phyloP scores from a whole-genome alignment of 306 rosid species.

The Dalbergia oliveri region DNA sequence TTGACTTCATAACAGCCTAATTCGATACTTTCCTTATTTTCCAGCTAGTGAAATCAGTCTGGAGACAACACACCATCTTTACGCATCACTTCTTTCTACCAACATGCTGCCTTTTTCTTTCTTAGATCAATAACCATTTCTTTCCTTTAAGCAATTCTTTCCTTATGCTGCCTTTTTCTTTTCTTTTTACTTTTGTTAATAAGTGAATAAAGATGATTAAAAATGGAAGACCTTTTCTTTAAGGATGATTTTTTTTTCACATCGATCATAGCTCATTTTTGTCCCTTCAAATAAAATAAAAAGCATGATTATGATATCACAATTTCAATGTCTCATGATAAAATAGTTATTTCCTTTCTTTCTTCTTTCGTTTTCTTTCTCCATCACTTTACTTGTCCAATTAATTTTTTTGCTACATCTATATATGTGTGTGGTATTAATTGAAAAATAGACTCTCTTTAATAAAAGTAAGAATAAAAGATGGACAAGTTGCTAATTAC shows the following conservation, averaged over 20 bases:
- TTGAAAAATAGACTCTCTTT: too few species aligned
- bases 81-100: background rate
- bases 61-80: background rate
- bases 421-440: too few species aligned
- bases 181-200: background rate
- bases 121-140: background rate
- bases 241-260: background rate
- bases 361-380: background rate
- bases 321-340: too few species aligned
- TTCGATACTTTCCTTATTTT: conserved; percentile 14
- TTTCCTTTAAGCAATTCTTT: background rate
- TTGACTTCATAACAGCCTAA: background rate
- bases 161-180: background rate
- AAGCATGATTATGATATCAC: too few species aligned
- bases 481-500: too few species aligned
- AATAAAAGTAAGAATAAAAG: too few species aligned
- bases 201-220: background rate
- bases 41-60: conserved; percentile 36
- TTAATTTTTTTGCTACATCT: too few species aligned
- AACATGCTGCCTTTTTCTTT: conserved; percentile 5
- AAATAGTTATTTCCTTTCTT: background rate
- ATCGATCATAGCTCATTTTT: background rate
- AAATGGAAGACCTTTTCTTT: background rate
- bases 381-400: too few species aligned
- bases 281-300: too few species aligned